phyloP scores from a whole-genome alignment of 768 basidiomycete species.

The Mycena indigotica region DNA sequence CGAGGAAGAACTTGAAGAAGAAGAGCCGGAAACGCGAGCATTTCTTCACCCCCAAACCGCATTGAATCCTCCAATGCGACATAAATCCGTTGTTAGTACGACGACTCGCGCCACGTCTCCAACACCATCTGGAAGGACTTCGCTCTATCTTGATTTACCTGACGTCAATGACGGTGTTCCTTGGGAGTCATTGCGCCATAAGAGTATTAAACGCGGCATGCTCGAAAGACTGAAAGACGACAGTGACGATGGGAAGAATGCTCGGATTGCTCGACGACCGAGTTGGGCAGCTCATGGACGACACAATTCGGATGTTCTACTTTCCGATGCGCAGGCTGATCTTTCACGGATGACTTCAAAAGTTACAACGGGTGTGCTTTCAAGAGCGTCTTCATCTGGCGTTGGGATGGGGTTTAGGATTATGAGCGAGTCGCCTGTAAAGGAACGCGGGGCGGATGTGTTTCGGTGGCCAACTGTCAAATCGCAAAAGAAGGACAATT shows the following conservation, averaged over 20 bases:
- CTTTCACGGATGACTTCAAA: slow-evolving; percentile 17
- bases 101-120: slow-evolving; percentile 13
- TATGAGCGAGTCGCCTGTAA: slow-evolving; percentile 37
- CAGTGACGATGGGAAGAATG: slow-evolving; percentile 18
- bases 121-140: slow-evolving; percentile 21
- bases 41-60: slow-evolving; percentile 22
- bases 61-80: not conserved
- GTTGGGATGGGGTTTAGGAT: slow-evolving; percentile 46
- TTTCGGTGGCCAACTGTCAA: slow-evolving; percentile 21
- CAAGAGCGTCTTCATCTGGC: slow-evolving; percentile 21
- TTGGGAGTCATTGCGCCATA: slow-evolving; percentile 50
- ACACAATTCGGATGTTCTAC: slow-evolving; percentile 20
- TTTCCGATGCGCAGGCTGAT: slow-evolving; percentile 19
- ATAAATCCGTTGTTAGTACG: slow-evolving; percentile 14
- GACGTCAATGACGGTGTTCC: slow-evolving; percentile 30
- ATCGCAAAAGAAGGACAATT: slow-evolving; percentile 36
- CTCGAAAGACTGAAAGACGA: slow-evolving; percentile 45
- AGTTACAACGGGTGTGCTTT: slow-evolving; percentile 19
- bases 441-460: slow-evolving; percentile 22
- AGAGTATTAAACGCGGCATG: slow-evolving; percentile 55
- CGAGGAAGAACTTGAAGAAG: slow-evolving; percentile 10
- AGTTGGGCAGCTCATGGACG: slow-evolving; percentile 15
- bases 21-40: slow-evolving; percentile 12
- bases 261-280: slow-evolving; percentile 27
- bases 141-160: slow-evolving; percentile 21